Evolutionary conservation across 495 filamentous ascomycete species (phyloP), one percentile per base, ranked within the genome.

Genomic region (Penicillium flavigenum): DNA sequence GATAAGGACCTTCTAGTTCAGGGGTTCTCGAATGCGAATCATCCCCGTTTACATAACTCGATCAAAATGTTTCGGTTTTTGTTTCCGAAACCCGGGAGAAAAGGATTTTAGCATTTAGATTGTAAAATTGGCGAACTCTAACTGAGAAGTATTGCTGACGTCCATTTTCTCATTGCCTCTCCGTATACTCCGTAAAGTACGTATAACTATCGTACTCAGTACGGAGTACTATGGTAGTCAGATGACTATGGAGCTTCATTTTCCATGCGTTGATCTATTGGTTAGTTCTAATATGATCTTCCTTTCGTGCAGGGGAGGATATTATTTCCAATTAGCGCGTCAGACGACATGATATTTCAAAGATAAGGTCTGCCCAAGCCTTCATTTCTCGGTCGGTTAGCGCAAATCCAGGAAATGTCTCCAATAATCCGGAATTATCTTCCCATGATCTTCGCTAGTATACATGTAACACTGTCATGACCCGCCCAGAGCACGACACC

Each of bases 1-100:
- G 45, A 5, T 47, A 17, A 47, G n/a, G 27, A 47, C 45, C 45
- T 47, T 47, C 45, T 47, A 19, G 19, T 47, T 26, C 11, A n/a
- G 45, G 45, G 45, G 31, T 31, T 32, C 26, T 14, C 9, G 26
- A 11, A n/a, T 17, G 12, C 43, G 11, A 27, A 47, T 17, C 7
- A 16, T 47, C 0, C 43, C 16, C 22, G 11, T 17, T 6, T 47
- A 47, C 44, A 10, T 29, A 10, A 5, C 36, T 39, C 1, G 7
- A 17, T n/a, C 24, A 31, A 31, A n/a, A 9, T 8, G 8, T 31
- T n/a, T 31, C 27, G 27, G n/a, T 11, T 17, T 29, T 47, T 2
- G 4, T 10, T 32, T 31, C 27, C 27, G 45, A 27, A 10, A 16
- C 10, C 31, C 31, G 1, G 24, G 20, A 16, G 22, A 11, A 22